Conservation (phyloP, 2,329 filamentous ascomycete species). For the Aspergillus ibericus region DNA sequence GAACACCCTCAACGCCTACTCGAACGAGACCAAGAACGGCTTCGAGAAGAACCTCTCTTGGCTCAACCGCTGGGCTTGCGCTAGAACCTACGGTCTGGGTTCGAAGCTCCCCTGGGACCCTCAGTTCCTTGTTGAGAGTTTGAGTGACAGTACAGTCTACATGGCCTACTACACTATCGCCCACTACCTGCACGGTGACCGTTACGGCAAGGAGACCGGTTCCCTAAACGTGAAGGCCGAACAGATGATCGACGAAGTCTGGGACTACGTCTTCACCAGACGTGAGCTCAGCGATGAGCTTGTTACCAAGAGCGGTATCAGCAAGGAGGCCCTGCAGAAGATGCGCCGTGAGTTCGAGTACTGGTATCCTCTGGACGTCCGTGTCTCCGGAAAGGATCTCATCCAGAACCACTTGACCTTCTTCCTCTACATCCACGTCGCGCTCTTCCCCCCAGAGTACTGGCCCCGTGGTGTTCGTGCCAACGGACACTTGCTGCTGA, state of each 20-base stretch:
- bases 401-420: slow-evolving; percentile 95
- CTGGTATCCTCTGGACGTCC: slow-evolving; percentile 90
- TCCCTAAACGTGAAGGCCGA: slow-evolving; percentile 69
- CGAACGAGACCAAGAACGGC: slow-evolving; percentile 70
- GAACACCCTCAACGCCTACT: slow-evolving; percentile 76
- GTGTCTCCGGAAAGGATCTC: slow-evolving; percentile 87
- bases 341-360: slow-evolving; percentile 94
- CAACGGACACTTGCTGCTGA: slow-evolving; percentile 91
- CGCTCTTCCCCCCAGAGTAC: slow-evolving; percentile 82
- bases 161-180: slow-evolving; percentile 62
- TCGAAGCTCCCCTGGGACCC: slow-evolving; percentile 94
- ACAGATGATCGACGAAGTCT: slow-evolving; percentile 92
- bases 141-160: slow-evolving; percentile 92
- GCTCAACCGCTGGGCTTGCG: slow-evolving; percentile 95
- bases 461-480: slow-evolving; percentile 84
- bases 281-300: slow-evolving; percentile 68
- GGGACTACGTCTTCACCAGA: slow-evolving; percentile 91
- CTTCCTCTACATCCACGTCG: slow-evolving; percentile 90
- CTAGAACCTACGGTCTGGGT: slow-evolving; percentile 85
- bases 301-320: slow-evolving; percentile 66
- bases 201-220: slow-evolving; percentile 76
- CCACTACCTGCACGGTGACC: slow-evolving; percentile 73
- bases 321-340: slow-evolving; percentile 68
- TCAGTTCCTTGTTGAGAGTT: slow-evolving; percentile 84
- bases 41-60: slow-evolving; percentile 87